These are phyloP conservation scores for Colletotrichum brevisporum DNA, from an alignment of 2,329 filamentous ascomycete genomes.

Conservation along the genomic window DNA sequence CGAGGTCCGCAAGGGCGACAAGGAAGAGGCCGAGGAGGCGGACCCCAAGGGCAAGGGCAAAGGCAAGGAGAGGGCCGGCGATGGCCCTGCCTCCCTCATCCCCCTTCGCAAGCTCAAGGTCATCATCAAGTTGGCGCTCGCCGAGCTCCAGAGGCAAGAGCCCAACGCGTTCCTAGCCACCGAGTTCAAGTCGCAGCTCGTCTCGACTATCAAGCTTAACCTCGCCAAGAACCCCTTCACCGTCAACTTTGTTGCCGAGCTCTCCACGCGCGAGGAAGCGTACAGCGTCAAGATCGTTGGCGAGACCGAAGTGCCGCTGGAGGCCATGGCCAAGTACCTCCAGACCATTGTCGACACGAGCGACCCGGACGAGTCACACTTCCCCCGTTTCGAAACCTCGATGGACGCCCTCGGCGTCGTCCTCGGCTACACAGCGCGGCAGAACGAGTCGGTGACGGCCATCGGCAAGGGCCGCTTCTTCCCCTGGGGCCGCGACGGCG, in stretches of 20 bases:
- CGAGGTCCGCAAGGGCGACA: slow-evolving; percentile 47
- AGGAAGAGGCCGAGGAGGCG: slow-evolving; percentile 33
- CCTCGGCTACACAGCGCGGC: slow-evolving; percentile 60
- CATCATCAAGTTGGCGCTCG: slow-evolving; percentile 57
- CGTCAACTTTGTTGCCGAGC: slow-evolving; percentile 52
- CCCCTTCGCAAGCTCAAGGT: slow-evolving; percentile 60
- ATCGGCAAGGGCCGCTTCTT: slow-evolving; percentile 66
- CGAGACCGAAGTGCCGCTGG: slow-evolving; percentile 55
- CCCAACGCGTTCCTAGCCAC: slow-evolving; percentile 55
- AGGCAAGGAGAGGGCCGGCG: slow-evolving; percentile 30
- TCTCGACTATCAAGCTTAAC: slow-evolving; percentile 55
- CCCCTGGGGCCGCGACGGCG: slow-evolving; percentile 51
- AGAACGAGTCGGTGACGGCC: slow-evolving; percentile 52
- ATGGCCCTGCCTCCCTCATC: slow-evolving; percentile 47
- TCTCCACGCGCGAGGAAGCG: slow-evolving; percentile 48
- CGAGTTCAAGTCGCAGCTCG: slow-evolving; percentile 66
- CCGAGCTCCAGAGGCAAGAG: slow-evolving; percentile 50
- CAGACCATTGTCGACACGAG: slow-evolving; percentile 56
- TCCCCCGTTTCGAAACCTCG: slow-evolving; percentile 64
- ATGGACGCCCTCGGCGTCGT: slow-evolving; percentile 68
- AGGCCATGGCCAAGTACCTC: slow-evolving; percentile 60
- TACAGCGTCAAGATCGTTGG: slow-evolving; percentile 60
- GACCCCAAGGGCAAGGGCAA: slow-evolving; percentile 42
- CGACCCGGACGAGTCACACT: slow-evolving; percentile 51
- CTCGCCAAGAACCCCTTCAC: slow-evolving; percentile 52